A percentile compares a stretch with the other conserved stretches of the same genome.
These are phyloP conservation scores for Paramecium biaurelia DNA, from an alignment of 73 alveolate genomes.

Conservation along the genomic window DNA sequence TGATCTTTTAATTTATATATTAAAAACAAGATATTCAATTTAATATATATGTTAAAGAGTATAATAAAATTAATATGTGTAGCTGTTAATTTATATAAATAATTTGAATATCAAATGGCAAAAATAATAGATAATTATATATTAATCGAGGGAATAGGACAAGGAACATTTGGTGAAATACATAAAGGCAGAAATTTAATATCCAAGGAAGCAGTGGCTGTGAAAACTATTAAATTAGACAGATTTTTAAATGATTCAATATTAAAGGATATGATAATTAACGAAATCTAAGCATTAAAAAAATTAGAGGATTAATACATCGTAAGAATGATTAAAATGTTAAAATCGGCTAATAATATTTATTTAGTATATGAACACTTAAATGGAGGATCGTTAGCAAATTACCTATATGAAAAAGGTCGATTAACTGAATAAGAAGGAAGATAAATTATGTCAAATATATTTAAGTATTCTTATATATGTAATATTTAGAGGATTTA, in stretches of 20 bases:
- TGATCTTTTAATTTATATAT: not conserved
- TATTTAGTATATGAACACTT: slow-evolving; percentile 57
- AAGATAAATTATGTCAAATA: slow-evolving; percentile 31
- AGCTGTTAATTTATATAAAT: slow-evolving; percentile 6
- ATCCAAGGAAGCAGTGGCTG: slow-evolving; percentile 67
- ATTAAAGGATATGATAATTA: slow-evolving; percentile 58
- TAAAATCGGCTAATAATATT: slow-evolving; percentile 58
- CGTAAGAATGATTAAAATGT: slow-evolving; percentile 63
- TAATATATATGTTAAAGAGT: not conserved
- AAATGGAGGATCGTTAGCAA: slow-evolving; percentile 59
- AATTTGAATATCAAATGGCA: slow-evolving; percentile 49
- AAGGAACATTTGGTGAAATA: slow-evolving; percentile 64
- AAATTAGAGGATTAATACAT: slow-evolving; percentile 60
- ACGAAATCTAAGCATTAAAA: slow-evolving; percentile 61
- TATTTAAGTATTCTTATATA: not conserved
- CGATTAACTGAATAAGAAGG: slow-evolving; percentile 47
- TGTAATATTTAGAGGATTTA: slow-evolving; percentile 19
- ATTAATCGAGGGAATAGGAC: slow-evolving; percentile 51
- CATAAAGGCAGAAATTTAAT: slow-evolving; percentile 64
- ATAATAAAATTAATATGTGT: not conserved
- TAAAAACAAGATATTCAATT: not conserved
- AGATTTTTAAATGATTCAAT: slow-evolving; percentile 56
- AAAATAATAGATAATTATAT: slow-evolving; percentile 63
- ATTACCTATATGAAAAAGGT: slow-evolving; percentile 29
- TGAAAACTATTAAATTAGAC: slow-evolving; percentile 56